Conservation (phyloP, 2,329 filamentous ascomycete genomes). For the Aspergillus viridinutans region DNA sequence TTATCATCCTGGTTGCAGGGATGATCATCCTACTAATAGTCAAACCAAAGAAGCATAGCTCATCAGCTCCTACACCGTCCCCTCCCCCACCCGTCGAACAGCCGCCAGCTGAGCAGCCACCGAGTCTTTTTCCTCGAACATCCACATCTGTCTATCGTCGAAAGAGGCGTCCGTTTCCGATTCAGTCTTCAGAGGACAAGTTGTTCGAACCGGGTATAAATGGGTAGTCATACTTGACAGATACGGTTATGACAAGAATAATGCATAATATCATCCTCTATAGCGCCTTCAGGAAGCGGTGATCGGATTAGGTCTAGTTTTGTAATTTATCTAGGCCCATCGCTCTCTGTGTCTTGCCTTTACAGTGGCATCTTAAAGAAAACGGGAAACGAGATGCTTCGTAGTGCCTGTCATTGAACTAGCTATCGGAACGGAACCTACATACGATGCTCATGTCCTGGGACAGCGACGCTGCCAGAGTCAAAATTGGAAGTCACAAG, state of each 20-base stretch:
- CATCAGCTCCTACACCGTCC: slow-evolving; percentile 17
- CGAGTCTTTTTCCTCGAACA: slow-evolving; percentile 14
- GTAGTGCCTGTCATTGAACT: background rate
- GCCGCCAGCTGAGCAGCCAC: slow-evolving; percentile 19
- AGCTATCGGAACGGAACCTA: background rate
- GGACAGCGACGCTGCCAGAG: background rate
- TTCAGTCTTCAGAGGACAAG: slow-evolving; percentile 23
- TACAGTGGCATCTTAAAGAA: background rate
- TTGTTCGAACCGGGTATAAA: slow-evolving; percentile 36
- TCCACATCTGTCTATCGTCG: slow-evolving; percentile 18
- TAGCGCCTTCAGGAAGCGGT: background rate
- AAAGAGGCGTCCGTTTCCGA: slow-evolving; percentile 19
- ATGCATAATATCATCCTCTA: background rate
- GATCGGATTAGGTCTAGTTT: background rate
- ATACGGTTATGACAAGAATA: slow-evolving; percentile 19
- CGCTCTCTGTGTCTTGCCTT: background rate
- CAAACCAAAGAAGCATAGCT: slow-evolving; percentile 60
- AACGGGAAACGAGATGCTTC: background rate
- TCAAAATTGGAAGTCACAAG: background rate
- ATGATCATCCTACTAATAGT: slow-evolving; percentile 79
- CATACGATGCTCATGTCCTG: background rate
- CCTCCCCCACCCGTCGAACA: slow-evolving; percentile 22
- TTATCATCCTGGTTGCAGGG: slow-evolving; percentile 77
- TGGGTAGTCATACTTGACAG: slow-evolving; percentile 22
- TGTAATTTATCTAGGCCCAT: background rate